Base-by-base conservation (phyloP, 306 rosid genomes). In the Trifolium fragiferum region DNA sequence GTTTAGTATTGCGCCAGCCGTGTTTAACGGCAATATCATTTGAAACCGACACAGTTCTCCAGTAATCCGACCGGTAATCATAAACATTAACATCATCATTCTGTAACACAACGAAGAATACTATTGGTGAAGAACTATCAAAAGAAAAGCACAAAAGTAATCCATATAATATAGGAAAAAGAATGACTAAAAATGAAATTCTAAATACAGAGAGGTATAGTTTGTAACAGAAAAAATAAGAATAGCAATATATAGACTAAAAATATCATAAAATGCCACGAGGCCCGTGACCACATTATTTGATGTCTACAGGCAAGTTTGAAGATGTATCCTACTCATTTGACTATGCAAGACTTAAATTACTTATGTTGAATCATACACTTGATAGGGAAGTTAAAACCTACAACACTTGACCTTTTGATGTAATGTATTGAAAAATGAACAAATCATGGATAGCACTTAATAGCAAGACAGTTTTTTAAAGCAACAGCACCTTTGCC, bases 31-130 rank as follows among this genome's bases (percentile, higher is more conserved):
- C 88, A 81, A 80, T 73, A 78, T 83, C 89, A 79, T 82, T 86
- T 20, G 92, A 81, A 80, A 88, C 79, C 70, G 82, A 77, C 72
- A 75, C 84, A 80, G 87, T 62, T 76, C 76, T 76, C 92, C 90
- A 87, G 83, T 75, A 74, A 33, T 86, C 78, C 40, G 91, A 80
- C 76, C 67, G 89, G 67, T 87, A 67, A 76, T 88, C 86, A 44
- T 87, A 80, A 77, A 91, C 75, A 78, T 84, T 84, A 80, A 90
- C 71, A 84, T 87, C 97, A 60, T 91, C 96, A 62, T 82, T 87
- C 97, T 91, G 93, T 90, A 88, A 77, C 74, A 18, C 74, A 78
- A 55, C 51, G 53, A 81, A 66, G 54, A 77, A 77, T 75, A 16
- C 50, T 66, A 53, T 82, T 54, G 79, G 83, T 16, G 71, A 72